Evolutionary conservation across 1,139 yeast genomes (phyloP).

Genomic region (Debaryomycetaceae sp.): DNA sequence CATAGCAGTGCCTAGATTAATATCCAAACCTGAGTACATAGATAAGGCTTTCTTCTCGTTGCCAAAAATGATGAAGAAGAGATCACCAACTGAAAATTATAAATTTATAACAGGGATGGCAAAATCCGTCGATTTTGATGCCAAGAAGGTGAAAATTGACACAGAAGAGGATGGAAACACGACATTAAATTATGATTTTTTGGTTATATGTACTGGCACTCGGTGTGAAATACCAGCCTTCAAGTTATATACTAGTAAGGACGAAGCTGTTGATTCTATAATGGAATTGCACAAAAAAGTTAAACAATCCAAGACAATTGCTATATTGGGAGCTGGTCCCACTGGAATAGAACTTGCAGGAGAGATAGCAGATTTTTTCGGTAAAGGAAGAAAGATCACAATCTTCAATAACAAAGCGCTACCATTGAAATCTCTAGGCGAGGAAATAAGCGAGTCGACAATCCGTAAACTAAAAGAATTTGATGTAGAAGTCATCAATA

Average conservation of each 20-base stretch:
- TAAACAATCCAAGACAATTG: constrained; percentile 17
- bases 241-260: constrained; percentile 14
- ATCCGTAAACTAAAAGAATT: constrained; percentile 13
- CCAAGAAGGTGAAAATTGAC: constrained; percentile 8
- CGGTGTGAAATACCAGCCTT: constrained; percentile 14
- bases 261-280: constrained; percentile 9
- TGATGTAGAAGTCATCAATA: constrained; percentile 19
- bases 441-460: constrained; percentile 10
- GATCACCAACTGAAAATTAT: constrained; percentile 3
- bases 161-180: constrained; percentile 7
- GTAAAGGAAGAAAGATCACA: constrained; percentile 14
- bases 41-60: constrained; percentile 13
- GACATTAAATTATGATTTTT: constrained; percentile 18
- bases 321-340: constrained; percentile 29
- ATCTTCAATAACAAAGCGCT: constrained; percentile 18
- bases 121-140: constrained; percentile 13
- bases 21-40: constrained; percentile 17
- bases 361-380: constrained; percentile 19
- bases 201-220: constrained; percentile 27
- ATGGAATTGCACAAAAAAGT: constrained; percentile 10
- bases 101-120: constrained; percentile 17
- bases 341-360: constrained; percentile 31
- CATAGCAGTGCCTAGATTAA: constrained; percentile 22
- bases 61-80: constrained; percentile 9
- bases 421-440: constrained; percentile 14